Evolutionary conservation across 768 basidiomycete genomes (phyloP), one percentile per base, ranked within the genome.

Genomic region (Hortiboletus campestris): DNA sequence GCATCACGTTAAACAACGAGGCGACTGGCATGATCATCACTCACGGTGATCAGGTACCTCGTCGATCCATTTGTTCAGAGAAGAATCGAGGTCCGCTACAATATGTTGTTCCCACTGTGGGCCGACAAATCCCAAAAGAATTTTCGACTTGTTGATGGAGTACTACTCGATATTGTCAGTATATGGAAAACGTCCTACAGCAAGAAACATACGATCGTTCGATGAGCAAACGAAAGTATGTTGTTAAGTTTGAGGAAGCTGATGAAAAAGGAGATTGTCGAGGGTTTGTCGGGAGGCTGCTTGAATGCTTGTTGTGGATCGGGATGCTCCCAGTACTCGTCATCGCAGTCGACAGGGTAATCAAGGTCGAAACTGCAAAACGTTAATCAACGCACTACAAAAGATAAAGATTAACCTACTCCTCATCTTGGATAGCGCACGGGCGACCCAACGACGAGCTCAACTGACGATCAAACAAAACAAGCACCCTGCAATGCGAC

Each of bases 1-100:
- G 11, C 3, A 19, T 32, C 7, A 34, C 28, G 65, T 72, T 5
- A 54, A 46, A 51, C 25, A 11, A 40, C 22, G 35, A 25, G 6
- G 12, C 4, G 29, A 17, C 20, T 5, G 20, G 25, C 8, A 31
- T 17, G 19, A 36, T 32, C 13, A 36, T 46, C 11, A 39, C 72
- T 63, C 49, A 74, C 72, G 44, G 41, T 74, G 71, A 64, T 71
- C 67, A 2, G 90, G 90, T 3, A 92, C 76, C 3, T 80, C 76
- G 51, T 88, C 84, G 46, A 87, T 78, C 90, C 90, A 92, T n/a
- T 81, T 78, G 60, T 91, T 90, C 64, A 92, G 72, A 3, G 83
- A 81, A 4, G 86, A 84, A 71, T 92, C 90, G 5, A 92, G 75
- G 53, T 89, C 86, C 9, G 82, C 80, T 6, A 92, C 83, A 20